Base-by-base conservation (phyloP, 78 protist genomes). In the Dictyostelium capitatum region DNA sequence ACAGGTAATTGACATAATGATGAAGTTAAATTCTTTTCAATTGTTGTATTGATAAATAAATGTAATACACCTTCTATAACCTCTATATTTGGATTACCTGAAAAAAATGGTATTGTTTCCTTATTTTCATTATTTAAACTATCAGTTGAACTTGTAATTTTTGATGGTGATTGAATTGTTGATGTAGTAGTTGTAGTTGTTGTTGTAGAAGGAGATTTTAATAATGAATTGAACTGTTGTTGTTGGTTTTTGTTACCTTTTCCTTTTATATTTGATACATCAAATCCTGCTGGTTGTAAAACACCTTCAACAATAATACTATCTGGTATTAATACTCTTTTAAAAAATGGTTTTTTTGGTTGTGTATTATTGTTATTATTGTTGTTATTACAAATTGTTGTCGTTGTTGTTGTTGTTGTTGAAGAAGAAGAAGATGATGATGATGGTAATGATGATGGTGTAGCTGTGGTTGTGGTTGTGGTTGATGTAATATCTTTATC, bases 21-120 rank as follows among this genome's bases (percentile, higher is more conserved):
- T 54, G 84, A 50, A 3, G 47, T 77, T 62, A 43, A 14, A 50
- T 87, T 56, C 9, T 82, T 75, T 47, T 67, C 83, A 25, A 74
- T 20, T 32, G 54, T 70, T 20, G 54, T 47, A 53, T 90, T 73
- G 10, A 81, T 59, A 81, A 79, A 95, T n/a, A 95, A 56, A 59
- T 95, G 97, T 14, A 95, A 41, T 2, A 83, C 20, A 14, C 97
- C 97, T 79, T 89, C 91, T 1, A 91, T 64, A 2, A 90, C 89
- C 53, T 95, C 95, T 12, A 96, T 87, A 50, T 43, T 53, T 41
- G 96, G 94, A 75, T 96, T 94, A 51, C 96, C 96, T 2, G 95
- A 92, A 57, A 92, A 95, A 65, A 95, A 95, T 64, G 93, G 93
- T 64, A 87, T 87, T 48, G 41, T 20, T 14, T 62, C 94, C 37